These are phyloP conservation scores for Xylariomycetidae sp. DNA, from an alignment of 2,329 filamentous ascomycete genomes.

Conservation along the genomic window DNA sequence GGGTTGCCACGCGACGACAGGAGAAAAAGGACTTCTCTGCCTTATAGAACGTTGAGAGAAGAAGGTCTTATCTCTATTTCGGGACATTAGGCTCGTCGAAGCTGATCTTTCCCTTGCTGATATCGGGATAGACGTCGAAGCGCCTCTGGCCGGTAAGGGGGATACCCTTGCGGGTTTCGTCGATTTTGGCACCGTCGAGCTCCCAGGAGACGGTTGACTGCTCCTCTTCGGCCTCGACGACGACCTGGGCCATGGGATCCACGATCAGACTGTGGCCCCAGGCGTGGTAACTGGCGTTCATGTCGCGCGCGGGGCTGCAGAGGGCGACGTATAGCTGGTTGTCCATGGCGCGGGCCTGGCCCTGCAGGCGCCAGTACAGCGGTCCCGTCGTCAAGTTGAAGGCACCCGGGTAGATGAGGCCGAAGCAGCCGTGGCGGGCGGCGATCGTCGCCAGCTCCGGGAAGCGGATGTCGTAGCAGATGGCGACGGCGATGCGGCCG, in stretches of 20 bases:
- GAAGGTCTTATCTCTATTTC: conserved; percentile 10
- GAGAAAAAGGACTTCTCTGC: no score
- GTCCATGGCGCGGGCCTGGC: conserved; percentile 77
- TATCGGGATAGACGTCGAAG: conserved; percentile 93
- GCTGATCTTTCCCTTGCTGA: conserved; percentile 55
- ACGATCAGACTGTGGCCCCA: conserved; percentile 88
- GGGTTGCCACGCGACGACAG: no score
- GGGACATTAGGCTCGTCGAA: conserved; percentile 21
- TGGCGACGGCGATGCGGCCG: conserved; percentile 79
- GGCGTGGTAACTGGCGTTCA: conserved; percentile 72
- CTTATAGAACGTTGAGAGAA: no score
- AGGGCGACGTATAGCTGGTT: conserved; percentile 92
- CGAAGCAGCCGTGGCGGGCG: conserved; percentile 77
- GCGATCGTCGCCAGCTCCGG: conserved; percentile 89
- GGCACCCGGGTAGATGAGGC: conserved; percentile 88
- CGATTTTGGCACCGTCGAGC: conserved; percentile 61
- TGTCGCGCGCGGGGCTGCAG: conserved; percentile 84
- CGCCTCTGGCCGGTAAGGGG: conserved; percentile 78
- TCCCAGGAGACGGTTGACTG: conserved; percentile 73
- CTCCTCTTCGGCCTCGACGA: conserved; percentile 70
- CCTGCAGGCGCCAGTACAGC: conserved; percentile 84
- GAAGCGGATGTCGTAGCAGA: conserved; percentile 98
- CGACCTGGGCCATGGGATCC: conserved; percentile 79
- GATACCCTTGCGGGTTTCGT: conserved; percentile 73
- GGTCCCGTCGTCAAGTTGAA: conserved; percentile 94